Base-by-base conservation (phyloP, 129 eudicot genomes). In the Escallonia rubra region DNA sequence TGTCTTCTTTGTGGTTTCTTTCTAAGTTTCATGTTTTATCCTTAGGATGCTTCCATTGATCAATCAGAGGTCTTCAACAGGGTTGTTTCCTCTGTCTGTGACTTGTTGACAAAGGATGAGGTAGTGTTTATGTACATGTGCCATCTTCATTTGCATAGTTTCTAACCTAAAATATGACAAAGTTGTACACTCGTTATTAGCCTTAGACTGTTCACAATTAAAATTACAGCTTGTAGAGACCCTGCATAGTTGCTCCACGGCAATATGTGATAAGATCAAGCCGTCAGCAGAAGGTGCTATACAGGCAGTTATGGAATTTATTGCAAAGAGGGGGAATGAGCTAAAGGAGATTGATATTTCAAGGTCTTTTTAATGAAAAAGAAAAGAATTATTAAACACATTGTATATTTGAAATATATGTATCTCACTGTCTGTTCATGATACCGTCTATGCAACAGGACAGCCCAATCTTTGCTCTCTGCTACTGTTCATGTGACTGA, bases 51-150 rank as follows among this genome's bases (percentile, higher is more conserved):
- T 56, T 84, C 96, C 23, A 90, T 94, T 64, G 99, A 94, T 78
- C 99, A 93, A 63, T 94, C 99, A 5, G 99, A 94, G 74, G 99
- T 94, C 15, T 94, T 89, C 59, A 89, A 89, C 85, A 83, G 97
- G 59, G 74, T 94, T 70, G 84, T 94, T 62, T 89, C 95, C 47
- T 89, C 99, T 41, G 90, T 94, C 47, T 86, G 96, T 78, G 71
- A 78, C 48, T 73, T 94, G 78, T 59, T 94, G 73, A 81, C 95
- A 41, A 93, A 82, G 81, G 95, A 93, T 64, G 96, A 93, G 96
- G 98, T 82, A 76, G 69, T 41, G 55, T 62, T 39, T 71, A 49
- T 41, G 34, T 54, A 39, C 53, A 3, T 57, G 43, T 53, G 46
- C 54, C 41, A 54, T 67, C 48, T 55, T 44, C 16, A 57, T 50